Evolutionary conservation across 106 monocot genomes (phyloP).

Genomic region (Dendrobium nobile): DNA sequence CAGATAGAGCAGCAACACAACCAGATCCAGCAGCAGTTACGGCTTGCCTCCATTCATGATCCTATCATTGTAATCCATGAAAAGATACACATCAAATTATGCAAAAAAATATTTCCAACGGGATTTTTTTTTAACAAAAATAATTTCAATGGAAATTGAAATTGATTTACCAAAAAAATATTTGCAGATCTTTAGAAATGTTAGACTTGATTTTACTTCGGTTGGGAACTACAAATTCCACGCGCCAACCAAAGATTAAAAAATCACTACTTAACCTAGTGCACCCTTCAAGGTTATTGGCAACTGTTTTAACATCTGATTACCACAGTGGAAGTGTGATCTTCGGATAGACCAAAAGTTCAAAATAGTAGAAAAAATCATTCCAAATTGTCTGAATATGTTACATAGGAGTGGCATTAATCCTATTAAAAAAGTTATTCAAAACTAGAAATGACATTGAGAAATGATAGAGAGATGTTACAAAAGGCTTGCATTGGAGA

Average conservation of each 20-base stretch:
- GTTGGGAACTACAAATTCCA: neutral
- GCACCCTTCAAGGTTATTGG: neutral
- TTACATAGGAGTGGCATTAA: neutral
- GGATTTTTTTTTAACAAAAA: neutral
- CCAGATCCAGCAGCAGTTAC: constrained; percentile 99
- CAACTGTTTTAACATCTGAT: neutral
- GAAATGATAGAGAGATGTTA: no score
- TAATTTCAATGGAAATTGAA: neutral
- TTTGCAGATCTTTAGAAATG: neutral
- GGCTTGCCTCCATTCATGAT: constrained; percentile 99
- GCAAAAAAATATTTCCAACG: neutral
- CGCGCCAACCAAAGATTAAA: constrained; percentile 8
- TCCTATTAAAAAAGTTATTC: neutral
- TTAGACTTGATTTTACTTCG: neutral
- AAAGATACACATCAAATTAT: neutral
- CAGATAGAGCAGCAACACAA: constrained; percentile 92
- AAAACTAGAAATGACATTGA: no score
- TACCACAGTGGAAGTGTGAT: neutral
- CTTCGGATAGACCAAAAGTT: neutral
- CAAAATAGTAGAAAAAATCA: neutral
- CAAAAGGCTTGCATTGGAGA: no score
- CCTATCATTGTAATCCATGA: constrained; percentile 33
- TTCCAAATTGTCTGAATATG: neutral
- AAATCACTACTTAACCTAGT: neutral
- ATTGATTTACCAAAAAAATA: neutral